Evolutionary conservation across 1,284 basidiomycete species (phyloP).

Genomic region (Apiotrichum akiyoshidainum): DNA sequence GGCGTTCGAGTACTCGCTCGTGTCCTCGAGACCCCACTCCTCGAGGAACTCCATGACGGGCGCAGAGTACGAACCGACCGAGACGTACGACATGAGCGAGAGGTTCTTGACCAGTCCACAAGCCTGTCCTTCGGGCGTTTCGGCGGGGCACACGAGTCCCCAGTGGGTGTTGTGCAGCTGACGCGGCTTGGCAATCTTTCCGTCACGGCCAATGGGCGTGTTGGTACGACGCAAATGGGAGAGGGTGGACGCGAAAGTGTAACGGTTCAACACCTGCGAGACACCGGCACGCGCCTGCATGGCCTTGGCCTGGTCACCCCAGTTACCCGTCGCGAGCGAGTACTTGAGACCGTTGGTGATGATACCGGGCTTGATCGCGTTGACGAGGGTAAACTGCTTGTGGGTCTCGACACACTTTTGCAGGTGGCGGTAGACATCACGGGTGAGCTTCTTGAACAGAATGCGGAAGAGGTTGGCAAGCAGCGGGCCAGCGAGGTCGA

Average conservation of each 20-base stretch:
- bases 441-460: slow-evolving; percentile 94
- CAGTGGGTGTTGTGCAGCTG: slow-evolving; percentile 99
- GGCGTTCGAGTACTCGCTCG: slow-evolving; percentile 85
- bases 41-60: slow-evolving; percentile 98
- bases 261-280: slow-evolving; percentile 96
- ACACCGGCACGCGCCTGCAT: slow-evolving; percentile 98
- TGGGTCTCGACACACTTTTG: slow-evolving; percentile 98
- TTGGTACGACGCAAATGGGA: slow-evolving; percentile 98
- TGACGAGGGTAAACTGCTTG: slow-evolving; percentile 88
- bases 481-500: slow-evolving; percentile 93
- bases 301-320: slow-evolving; percentile 98
- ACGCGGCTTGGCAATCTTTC: slow-evolving; percentile 98
- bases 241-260: slow-evolving; percentile 96
- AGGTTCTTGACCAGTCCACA: slow-evolving; percentile 99
- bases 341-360: slow-evolving; percentile 99
- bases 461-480: slow-evolving; percentile 95
- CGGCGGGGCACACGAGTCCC: slow-evolving; percentile 99
- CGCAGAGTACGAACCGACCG: slow-evolving; percentile 91
- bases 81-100: slow-evolving; percentile 96
- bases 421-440: slow-evolving; percentile 93
- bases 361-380: slow-evolving; percentile 92
- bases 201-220: slow-evolving; percentile 95
- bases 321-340: slow-evolving; percentile 97
- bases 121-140: slow-evolving; percentile 98
- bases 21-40: slow-evolving; percentile 92